Conservation (phyloP, 139 green algal species). For the Picochlorum sp. region DNA sequence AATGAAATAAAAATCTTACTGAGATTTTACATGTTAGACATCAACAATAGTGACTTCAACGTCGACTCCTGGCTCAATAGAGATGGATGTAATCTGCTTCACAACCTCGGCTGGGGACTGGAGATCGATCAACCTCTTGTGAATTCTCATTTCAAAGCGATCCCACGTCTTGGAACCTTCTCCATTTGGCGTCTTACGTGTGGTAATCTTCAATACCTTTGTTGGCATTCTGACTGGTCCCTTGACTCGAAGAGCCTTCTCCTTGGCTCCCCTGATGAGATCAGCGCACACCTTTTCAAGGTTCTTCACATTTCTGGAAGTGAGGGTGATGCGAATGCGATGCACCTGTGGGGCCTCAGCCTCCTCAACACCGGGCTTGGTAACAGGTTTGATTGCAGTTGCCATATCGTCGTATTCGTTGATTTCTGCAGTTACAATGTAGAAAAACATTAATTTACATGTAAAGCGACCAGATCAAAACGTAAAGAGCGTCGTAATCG, state of each 20-base stretch:
- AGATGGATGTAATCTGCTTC: slow-evolving; percentile 99
- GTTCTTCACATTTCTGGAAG: slow-evolving; percentile 89
- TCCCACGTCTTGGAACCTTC: slow-evolving; percentile 99
- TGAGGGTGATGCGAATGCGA: slow-evolving; percentile 98
- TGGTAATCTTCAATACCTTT: slow-evolving; percentile 95
- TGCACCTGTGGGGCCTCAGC: slow-evolving; percentile 53
- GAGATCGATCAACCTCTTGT: slow-evolving; percentile 99
- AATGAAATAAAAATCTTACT: neutral
- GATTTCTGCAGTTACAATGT: neutral
- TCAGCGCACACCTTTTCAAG: slow-evolving; percentile 98
- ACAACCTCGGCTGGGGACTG: slow-evolving; percentile 95
- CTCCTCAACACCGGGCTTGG: slow-evolving; percentile 69
- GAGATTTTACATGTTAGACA: slow-evolving; percentile 23
- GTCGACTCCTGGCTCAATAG: slow-evolving; percentile 97
- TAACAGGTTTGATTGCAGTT: slow-evolving; percentile 27
- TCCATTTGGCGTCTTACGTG: slow-evolving; percentile 95
- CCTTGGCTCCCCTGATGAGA: slow-evolving; percentile 95
- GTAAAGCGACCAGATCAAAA: no score
- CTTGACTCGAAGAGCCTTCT: slow-evolving; percentile 97
- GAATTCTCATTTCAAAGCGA: slow-evolving; percentile 93
- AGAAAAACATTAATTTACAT: no score
- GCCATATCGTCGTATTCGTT: slow-evolving; percentile 29
- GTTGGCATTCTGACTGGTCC: slow-evolving; percentile 98
- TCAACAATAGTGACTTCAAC: slow-evolving; percentile 86
- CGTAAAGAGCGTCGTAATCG: no score